These are phyloP conservation scores for Abelmoschus esculentus DNA, from an alignment of 345 rosid species.

Conservation along the genomic window DNA sequence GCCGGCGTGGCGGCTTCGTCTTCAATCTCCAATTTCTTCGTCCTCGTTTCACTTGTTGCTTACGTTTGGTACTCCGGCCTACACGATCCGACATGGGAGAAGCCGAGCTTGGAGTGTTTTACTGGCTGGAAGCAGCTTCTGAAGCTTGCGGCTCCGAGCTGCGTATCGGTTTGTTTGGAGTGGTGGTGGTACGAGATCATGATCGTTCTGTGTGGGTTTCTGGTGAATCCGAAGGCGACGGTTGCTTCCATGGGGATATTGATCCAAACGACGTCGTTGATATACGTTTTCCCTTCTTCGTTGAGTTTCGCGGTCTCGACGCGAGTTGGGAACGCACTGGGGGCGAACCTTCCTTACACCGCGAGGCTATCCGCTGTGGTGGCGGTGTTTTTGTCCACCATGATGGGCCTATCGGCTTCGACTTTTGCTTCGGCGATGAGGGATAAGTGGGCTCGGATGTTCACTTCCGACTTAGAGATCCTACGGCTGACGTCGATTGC, in stretches of 20 bases:
- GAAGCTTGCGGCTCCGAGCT: constrained; percentile 77
- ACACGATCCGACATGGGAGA: constrained; percentile 73
- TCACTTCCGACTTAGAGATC: constrained; percentile 58
- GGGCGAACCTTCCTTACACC: constrained; percentile 53
- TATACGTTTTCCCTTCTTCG: constrained; percentile 83
- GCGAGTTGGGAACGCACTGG: constrained; percentile 84
- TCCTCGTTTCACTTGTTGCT: constrained; percentile 37
- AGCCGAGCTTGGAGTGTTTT: constrained; percentile 63
- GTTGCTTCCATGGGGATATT: constrained; percentile 89
- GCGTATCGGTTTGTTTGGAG: constrained; percentile 87
- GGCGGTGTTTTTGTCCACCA: constrained; percentile 47
- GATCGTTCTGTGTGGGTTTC: constrained; percentile 73
- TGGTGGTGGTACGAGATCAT: constrained; percentile 97
- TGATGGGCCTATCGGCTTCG: constrained; percentile 57
- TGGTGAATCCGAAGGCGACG: constrained; percentile 53
- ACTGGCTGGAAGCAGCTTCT: constrained; percentile 77
- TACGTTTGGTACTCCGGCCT: constrained; percentile 51
- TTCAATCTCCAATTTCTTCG: constrained; percentile 52
- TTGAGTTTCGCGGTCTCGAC: constrained; percentile 81
- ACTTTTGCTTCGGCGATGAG: constrained; percentile 63
- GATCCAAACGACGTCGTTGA: constrained; percentile 84
- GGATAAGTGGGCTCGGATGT: constrained; percentile 68
- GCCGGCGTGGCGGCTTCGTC: constrained; percentile 78
- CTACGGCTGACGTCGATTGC: constrained; percentile 67
- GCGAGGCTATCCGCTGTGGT: constrained; percentile 61